Base-by-base conservation (phyloP, 2,329 filamentous ascomycete genomes). In the Cercospora nicotianae region DNA sequence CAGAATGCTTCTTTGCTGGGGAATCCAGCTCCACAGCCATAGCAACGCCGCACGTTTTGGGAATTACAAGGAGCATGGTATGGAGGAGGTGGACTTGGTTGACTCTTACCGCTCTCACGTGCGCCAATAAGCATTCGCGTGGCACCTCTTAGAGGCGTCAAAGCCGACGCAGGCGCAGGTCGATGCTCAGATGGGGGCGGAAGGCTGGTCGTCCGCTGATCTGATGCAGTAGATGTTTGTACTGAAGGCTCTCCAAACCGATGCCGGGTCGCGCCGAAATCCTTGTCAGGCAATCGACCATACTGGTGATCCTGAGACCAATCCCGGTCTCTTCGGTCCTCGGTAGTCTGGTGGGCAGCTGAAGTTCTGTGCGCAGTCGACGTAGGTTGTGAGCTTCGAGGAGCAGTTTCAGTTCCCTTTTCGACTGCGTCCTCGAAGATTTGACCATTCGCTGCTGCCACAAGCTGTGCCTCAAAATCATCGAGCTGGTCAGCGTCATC, bases 401-500 rank as follows among this genome's bases (percentile, higher is more conserved):
- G 20, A 13, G 18, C 9, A 3, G 45, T 23, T 3, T 51, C 45
- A 51, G 18, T 9, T 51, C 23, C 1, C 3, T 58, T 28, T 13
- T n/a, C 26, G 53, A 31, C 26, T 51, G 36, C 28, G 12, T 62
- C 13, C 1, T 33, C 9, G 8, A 20, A 13, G 6, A 5, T 2
- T 13, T 28, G 26, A 10, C 28, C 42, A 63, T 63, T 53, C 16
- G 48, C 48, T 23, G 61, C 61, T 26, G 48, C 48, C 36, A 63
- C 26, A 51, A 63, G 28, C 61, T 63, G 61, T 5, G 61, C 61
- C 30, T 55, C 26, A 10, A 63, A 57, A 26, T 55, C 61, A 5
- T 63, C 45, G 10, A 36, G 26, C 42, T 23, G 16, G 6, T n/a
- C 20, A 4, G 9, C 13, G 3, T 55, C 42, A 28, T 55, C 28